These are phyloP conservation scores for Lagenidium giganteum DNA, from an alignment of 352 stramenopile species.

Conservation along the genomic window DNA sequence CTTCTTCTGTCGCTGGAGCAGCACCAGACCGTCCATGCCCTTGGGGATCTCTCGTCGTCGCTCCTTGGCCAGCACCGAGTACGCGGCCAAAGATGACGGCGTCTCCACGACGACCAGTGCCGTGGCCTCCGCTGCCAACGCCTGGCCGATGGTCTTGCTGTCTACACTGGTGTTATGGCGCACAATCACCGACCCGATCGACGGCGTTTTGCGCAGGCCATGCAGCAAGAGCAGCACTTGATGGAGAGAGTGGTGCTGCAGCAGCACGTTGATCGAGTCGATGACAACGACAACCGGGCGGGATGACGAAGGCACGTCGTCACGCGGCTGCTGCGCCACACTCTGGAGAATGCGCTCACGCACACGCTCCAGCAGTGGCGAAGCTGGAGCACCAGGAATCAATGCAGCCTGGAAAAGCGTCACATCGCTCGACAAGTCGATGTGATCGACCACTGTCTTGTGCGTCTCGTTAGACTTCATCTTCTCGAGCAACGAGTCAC, in stretches of 20 bases:
- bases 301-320: conserved; percentile 3
- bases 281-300: conserved; percentile 50
- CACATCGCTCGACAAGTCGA: conserved; percentile 38
- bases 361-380: too few species aligned
- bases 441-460: too few species aligned
- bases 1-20: conserved; percentile 65
- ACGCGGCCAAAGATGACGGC: conserved; percentile 36
- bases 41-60: conserved; percentile 54
- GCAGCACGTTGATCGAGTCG: conserved; percentile 59
- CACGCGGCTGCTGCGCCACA: background rate
- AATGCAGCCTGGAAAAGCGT: conserved; percentile 16
- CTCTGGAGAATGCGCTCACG: conserved; percentile 11
- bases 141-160: conserved; percentile 5
- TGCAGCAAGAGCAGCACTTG: conserved; percentile 40
- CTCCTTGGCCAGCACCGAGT: conserved; percentile 56
- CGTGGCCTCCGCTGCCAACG: conserved; percentile 36
- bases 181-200: conserved; percentile 37
- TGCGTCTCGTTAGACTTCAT: conserved; percentile 23
- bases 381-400: too few species aligned
- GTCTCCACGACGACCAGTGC: conserved; percentile 54
- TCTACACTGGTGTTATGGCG: conserved; percentile 39
- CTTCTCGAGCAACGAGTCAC: conserved; percentile 8
- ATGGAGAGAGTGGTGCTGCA: conserved; percentile 41
- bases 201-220: conserved; percentile 19
- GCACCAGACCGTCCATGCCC: conserved; percentile 48